Evolutionary conservation across 1,139 yeast species (phyloP), one percentile per base, ranked within the genome.

Genomic region (Hyphopichia wangnamkhiaoensis): DNA sequence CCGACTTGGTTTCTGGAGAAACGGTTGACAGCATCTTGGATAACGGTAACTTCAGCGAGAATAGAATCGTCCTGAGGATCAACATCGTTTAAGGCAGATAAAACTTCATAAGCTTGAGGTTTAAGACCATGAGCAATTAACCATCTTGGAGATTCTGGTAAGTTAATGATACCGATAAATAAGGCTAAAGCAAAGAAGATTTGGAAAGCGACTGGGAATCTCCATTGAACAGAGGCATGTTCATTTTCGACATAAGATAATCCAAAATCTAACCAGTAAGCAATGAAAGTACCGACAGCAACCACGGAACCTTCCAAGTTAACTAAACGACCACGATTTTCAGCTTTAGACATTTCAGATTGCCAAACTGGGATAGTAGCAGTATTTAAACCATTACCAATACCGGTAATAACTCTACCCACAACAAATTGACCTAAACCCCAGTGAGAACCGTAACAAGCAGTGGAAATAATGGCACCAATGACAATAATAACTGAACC

Each of bases 81-180:
- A 33, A 65, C 50, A 35, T 58, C 66, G 35, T 72, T 65, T 44
- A 76, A 59, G 17, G 71, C 67, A 40, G 63, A 67, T 48, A 74
- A 64, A 31, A 73, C 53, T 32, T 53, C 49, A 41, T 56, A 48
- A 15, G 82, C 81, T 45, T 78, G 79, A 28, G 74, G 70, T 45
- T 65, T 63, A 46, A 73, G 68, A 40, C 74, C 77, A 44, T 72
- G 68, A 58, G 83, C 83, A 77, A 84, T 79, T 47, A 82, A 71
- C 93, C 93, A 84, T 59, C 91, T 75, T 14, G 94, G 93, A 9
- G 89, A 80, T 58, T 85, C 90, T 23, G 63, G 63, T 36, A 56
- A 51, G 33, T 47, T 39, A 18, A 41, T 25, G 15, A 54, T 50
- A 33, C 56, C 52, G 10, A 36, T 27, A 13, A 56, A 47, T 34